phyloP scores from a whole-genome alignment of 164 flowering plant species.

The Chloranthus sessilifolius region DNA sequence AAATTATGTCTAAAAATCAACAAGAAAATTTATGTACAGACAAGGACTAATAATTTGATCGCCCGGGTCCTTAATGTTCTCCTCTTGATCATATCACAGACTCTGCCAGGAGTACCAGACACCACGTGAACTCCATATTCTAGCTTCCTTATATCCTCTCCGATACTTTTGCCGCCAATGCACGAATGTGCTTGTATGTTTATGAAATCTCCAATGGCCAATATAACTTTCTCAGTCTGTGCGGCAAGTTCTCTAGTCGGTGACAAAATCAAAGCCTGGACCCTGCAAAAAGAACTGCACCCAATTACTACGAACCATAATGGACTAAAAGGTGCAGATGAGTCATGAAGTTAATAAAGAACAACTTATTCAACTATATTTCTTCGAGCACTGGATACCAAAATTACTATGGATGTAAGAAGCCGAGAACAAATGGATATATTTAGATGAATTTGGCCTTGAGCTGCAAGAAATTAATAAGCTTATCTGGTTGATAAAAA shows the following conservation, averaged over 20 bases:
- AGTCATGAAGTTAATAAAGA: neutral
- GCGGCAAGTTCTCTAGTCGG: constrained; percentile 95
- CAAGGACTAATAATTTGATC: constrained; percentile 82
- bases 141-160: constrained; percentile 87
- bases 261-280: constrained; percentile 92
- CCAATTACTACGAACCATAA: too few relatives aligned
- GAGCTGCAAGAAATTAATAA: too few relatives aligned
- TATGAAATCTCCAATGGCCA: constrained; percentile 70
- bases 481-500: too few relatives aligned
- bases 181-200: constrained; percentile 90
- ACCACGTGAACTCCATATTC: constrained; percentile 96
- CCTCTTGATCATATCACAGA: constrained; percentile 98
- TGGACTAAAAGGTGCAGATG: too few relatives aligned
- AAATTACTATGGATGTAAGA: too few relatives aligned
- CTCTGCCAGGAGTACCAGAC: constrained; percentile 99
- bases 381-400: too few relatives aligned
- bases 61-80: constrained; percentile 84
- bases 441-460: too few relatives aligned
- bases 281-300: constrained; percentile 36
- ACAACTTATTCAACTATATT: too few relatives aligned
- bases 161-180: constrained; percentile 93
- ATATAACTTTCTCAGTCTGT: constrained; percentile 78
- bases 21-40: constrained; percentile 25
- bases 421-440: too few relatives aligned
- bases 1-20: neutral